Conservation (phyloP, 2,329 filamentous ascomycete species). For the Aspergillus alliaceus region DNA sequence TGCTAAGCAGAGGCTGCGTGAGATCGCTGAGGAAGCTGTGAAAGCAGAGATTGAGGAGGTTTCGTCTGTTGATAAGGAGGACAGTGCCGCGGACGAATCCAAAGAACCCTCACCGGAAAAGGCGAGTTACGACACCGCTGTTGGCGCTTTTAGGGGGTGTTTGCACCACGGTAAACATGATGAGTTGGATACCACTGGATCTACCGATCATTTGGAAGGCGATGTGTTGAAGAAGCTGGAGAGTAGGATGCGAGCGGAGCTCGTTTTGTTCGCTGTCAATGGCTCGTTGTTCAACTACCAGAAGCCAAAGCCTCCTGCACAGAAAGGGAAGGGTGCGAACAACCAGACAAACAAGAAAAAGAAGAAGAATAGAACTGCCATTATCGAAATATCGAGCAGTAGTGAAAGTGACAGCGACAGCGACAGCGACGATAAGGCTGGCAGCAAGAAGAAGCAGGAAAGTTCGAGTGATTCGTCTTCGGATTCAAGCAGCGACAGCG, state of each 20-base stretch:
- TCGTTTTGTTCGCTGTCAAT: conserved; percentile 36
- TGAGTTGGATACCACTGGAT: conserved; percentile 19
- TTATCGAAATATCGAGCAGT: conserved; percentile 45
- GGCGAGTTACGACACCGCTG: conserved; percentile 50
- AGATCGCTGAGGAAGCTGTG: conserved; percentile 64
- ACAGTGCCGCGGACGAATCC: conserved; percentile 15
- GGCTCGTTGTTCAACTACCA: conserved; percentile 29
- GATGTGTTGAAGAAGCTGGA: conserved; percentile 30
- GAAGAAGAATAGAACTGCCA: conserved; percentile 43
- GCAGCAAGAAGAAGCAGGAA: conserved; percentile 18
- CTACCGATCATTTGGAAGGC: conserved; percentile 22
- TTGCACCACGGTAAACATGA: conserved; percentile 28
- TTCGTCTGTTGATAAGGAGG: conserved; percentile 16
- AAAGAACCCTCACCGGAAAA: conserved; percentile 14
- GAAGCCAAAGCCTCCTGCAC: conserved; percentile 21
- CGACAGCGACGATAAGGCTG: conserved; percentile 27
- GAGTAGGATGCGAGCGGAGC: conserved; percentile 39
- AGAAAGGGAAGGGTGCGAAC: conserved; percentile 20
- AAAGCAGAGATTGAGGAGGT: conserved; percentile 35
- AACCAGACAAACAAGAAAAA: conserved; percentile 33
- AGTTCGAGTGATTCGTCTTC: conserved; percentile 12
- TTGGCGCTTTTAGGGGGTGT: conserved; percentile 47
- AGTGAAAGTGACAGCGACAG: conserved; percentile 38
- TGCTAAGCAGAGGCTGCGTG: conserved; percentile 63
- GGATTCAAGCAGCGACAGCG: conserved; percentile 15